Evolutionary conservation across 1,139 yeast species (phyloP), one percentile per base, ranked within the genome.

Genomic region (Hemisphaericaspora lyxosophila): DNA sequence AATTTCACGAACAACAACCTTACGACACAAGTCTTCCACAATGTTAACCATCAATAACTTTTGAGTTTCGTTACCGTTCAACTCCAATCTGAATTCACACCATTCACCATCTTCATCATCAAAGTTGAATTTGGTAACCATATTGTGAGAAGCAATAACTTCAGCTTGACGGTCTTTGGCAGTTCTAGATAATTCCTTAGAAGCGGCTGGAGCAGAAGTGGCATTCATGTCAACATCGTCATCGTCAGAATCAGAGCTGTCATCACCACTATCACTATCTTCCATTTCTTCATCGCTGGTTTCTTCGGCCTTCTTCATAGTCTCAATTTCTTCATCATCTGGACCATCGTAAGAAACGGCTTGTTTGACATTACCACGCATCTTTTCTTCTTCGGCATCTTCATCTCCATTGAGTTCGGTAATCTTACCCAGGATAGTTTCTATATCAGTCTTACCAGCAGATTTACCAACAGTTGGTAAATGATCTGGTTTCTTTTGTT

Each of bases 41-140:
- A 94, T 83, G 69, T 92, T 92, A 41, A 94, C 97, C 98, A 94
- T 90, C 72, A 94, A 81, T 61, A 94, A 72, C 73, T 94, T 94
- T 65, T 89, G 94, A 28, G 95, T 83, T 38, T 82, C 85, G 36
- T 52, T 52, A 23, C 95, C 90, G 39, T 89, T 81, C 53, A 89
- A 76, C 55, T 86, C 92, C 44, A 94, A 66, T 55, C 82, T 82
- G 62, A 94, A 86, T 60, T 85, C 85, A 71, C 97, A 90, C 97
- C 96, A 90, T 56, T 81, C 80, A 46, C 98, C 98, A 34, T 73
- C 58, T 23, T 69, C 80, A 59, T 92, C 97, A 64, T 94, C 98
- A 58, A 90, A 94, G 64, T 87, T 82, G 69, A 87, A 92, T 57
- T 77, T 75, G 41, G 87, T 75, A 44, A 90, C 79, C 56, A 84